phyloP scores from a whole-genome alignment of 345 rosid species.

The Anacardium occidentale region DNA sequence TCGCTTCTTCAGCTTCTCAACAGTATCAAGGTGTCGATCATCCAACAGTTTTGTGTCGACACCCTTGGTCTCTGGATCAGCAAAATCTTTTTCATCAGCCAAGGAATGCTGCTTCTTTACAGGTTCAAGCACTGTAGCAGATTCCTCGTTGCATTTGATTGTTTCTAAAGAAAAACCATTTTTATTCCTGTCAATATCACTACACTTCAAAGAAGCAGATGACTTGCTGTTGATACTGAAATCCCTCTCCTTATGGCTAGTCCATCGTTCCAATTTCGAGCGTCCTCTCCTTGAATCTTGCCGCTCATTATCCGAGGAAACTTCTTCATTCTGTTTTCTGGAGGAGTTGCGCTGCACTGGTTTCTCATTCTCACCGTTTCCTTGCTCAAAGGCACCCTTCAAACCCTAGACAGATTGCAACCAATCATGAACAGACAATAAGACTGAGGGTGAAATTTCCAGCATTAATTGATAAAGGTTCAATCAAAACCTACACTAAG shows the following conservation, averaged over 20 bases:
- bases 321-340: constrained; percentile 57
- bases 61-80: constrained; percentile 57
- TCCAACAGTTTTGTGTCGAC: constrained; percentile 49
- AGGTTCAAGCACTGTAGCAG: constrained; percentile 36
- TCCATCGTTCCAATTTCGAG: constrained; percentile 91
- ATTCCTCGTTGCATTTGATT: constrained; percentile 32
- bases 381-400: constrained; percentile 45
- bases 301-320: constrained; percentile 76
- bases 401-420: constrained; percentile 51
- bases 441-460: constrained; percentile 17
- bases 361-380: constrained; percentile 38
- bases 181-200: constrained; percentile 49
- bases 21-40: constrained; percentile 79
- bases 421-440: constrained; percentile 35
- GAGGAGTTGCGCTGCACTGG: constrained; percentile 43
- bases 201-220: constrained; percentile 59
- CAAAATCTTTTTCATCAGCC: constrained; percentile 46
- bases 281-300: constrained; percentile 79
- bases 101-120: constrained; percentile 37
- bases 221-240: constrained; percentile 49
- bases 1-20: constrained; percentile 96
- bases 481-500: not conserved
- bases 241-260: constrained; percentile 89
- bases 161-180: constrained; percentile 43
- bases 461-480: constrained; percentile 7